Conservation (phyloP, 208 protist genomes). For the Lotmaria passim region DNA sequence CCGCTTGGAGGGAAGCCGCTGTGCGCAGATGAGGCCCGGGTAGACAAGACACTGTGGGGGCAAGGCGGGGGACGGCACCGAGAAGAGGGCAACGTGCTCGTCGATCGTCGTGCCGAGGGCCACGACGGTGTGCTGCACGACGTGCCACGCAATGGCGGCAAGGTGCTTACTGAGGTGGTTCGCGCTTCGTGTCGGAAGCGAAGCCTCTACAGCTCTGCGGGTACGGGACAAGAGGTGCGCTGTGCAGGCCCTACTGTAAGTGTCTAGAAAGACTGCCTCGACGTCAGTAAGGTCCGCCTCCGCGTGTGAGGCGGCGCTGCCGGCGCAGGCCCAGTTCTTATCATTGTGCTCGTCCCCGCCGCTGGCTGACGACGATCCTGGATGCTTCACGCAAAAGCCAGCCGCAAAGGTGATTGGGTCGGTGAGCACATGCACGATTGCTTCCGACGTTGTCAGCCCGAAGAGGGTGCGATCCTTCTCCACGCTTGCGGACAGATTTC, state of each 20-base stretch:
- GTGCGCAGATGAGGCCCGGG: constrained; percentile 25
- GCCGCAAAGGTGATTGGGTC: constrained; percentile 10
- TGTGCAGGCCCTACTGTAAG: constrained; percentile 16
- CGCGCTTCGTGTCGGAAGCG: not conserved
- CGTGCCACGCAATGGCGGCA: constrained; percentile 25
- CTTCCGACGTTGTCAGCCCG: not conserved
- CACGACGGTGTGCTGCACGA: constrained; percentile 28
- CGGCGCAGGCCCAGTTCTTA: not conserved
- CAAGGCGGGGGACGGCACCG: constrained; percentile 2
- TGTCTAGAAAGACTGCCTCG: constrained; percentile 3
- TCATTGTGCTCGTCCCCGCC: not conserved
- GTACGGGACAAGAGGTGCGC: constrained; percentile 18
- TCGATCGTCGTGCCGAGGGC: constrained; percentile 17
- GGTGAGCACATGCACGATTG: constrained; percentile 17
- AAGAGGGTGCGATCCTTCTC: not conserved
- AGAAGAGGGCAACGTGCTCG: constrained; percentile 27
- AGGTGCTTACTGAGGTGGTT: constrained; percentile 17
- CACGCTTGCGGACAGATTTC: not conserved
- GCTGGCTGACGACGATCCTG: not conserved
- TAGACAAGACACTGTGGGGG: constrained; percentile 31
- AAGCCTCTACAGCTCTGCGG: not conserved
- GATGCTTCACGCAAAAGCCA: not conserved
- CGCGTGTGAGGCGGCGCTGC: constrained; percentile 7
- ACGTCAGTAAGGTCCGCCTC: not conserved
- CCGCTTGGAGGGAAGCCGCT: constrained; percentile 32